phyloP scores from a whole-genome alignment of 202 grass and related monocot species.

The Brachypodium distachyon region DNA sequence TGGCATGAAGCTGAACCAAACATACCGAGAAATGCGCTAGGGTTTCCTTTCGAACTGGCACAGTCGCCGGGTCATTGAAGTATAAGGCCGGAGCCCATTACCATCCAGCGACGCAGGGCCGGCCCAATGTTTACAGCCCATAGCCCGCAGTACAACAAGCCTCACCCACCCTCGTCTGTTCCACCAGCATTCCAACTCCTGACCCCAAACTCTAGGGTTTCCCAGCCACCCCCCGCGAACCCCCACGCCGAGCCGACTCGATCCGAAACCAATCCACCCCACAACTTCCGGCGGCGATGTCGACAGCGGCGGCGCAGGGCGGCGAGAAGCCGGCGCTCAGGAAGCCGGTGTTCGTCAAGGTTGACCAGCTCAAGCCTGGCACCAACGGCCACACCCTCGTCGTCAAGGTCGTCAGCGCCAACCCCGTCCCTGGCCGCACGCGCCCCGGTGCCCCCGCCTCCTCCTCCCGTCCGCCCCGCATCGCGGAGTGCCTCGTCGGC shows the following conservation, averaged over 20 bases:
- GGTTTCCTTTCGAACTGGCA: too few species aligned
- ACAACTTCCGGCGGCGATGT: slow-evolving; percentile 3
- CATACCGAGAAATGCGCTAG: too few species aligned
- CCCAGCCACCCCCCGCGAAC: not conserved
- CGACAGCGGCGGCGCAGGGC: slow-evolving; percentile 26
- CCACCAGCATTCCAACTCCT: not conserved
- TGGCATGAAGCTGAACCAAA: too few species aligned
- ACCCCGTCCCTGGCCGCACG: slow-evolving; percentile 48
- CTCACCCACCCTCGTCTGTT: not conserved
- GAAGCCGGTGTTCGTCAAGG: slow-evolving; percentile 75
- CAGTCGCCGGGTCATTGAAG: too few species aligned
- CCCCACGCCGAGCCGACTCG: not conserved
- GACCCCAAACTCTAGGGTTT: slow-evolving; percentile 46
- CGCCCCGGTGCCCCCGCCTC: slow-evolving; percentile 13
- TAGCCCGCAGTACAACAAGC: not conserved
- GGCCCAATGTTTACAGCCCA: not conserved
- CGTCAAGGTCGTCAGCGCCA: slow-evolving; percentile 64
- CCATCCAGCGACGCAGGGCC: not conserved
- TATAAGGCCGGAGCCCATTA: not conserved
- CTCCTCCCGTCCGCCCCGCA: slow-evolving; percentile 44
- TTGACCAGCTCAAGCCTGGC: slow-evolving; percentile 70
- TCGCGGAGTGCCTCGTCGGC: slow-evolving; percentile 74
- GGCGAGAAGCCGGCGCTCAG: slow-evolving; percentile 52
- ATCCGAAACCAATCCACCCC: not conserved
- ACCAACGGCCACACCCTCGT: slow-evolving; percentile 66